Base-by-base conservation (phyloP, 2,329 filamentous ascomycete species). In the Fusarium buharicum region DNA sequence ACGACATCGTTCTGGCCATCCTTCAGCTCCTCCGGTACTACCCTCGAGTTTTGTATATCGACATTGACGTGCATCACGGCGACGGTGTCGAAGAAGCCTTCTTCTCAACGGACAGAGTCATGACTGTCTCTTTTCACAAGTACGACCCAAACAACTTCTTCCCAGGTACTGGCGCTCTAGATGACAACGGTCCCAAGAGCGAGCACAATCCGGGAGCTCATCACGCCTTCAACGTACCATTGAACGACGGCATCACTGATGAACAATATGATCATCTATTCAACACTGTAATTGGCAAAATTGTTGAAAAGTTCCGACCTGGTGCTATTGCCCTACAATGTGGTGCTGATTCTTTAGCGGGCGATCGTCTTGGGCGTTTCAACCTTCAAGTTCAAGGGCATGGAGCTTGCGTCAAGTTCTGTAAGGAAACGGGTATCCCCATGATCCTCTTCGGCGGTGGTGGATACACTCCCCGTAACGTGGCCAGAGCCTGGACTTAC, bases 371-470 rank as follows among this genome's bases (percentile, higher is more conserved):
- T 0, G 95, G 95, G 44, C 90, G 93, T 63, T 99, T 99, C 83
- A 99, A 98, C 74, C 86, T 99, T 58, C 96, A 97, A 75, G 95
- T 99, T 58, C 89, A 92, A 74, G 94, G 93, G 13, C 95, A 99
- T 77, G 94, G 93, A 49, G 89, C 90, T 64, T 99, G 95, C 75
- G 92, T 97, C 55, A 87, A 89, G 45, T 97, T 90, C 70, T 92
- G 93, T 76, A 98, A 98, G 76, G 86, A 82, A 41, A 86, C 93
- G 62, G 83, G 85, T 7, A 81, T 96, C 2, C 95, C 95, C 3
- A 84, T 98, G 60, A 87, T 99, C 45, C 86, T 99, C 50, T 91
- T 98, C 55, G 95, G 95, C 39, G 95, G 95, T 34, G 95, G 95
- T 53, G 95, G 95, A 24, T 99, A 99, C 77, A 99, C 95, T 13